A percentile compares a stretch with the other conserved stretches of the same genome.
Conservation (phyloP, 257 asterid genomes). For the Leonotis leonurus region DNA sequence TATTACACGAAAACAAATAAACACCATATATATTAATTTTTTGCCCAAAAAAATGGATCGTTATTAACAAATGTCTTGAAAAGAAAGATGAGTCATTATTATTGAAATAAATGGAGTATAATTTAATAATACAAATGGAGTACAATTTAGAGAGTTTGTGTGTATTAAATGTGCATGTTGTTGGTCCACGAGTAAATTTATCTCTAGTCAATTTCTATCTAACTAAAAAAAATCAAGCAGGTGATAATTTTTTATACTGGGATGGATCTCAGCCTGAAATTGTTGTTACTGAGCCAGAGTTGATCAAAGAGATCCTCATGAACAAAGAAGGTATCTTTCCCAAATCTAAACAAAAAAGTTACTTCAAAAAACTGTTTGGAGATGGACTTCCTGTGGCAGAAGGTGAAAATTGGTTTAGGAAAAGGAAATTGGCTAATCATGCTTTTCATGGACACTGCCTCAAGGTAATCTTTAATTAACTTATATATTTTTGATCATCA, state of each 20-base stretch:
- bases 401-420: slow-evolving; percentile 46
- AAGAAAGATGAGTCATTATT: too few species aligned
- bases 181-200: too few species aligned
- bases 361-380: slow-evolving; percentile 32
- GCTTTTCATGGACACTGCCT: slow-evolving; percentile 53
- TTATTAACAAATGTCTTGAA: too few species aligned
- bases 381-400: slow-evolving; percentile 37
- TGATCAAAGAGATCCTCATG: slow-evolving; percentile 41
- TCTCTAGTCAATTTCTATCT: too few species aligned
- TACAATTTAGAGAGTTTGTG: too few species aligned
- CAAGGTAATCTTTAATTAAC: slow-evolving; percentile 26
- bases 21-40: too few species aligned
- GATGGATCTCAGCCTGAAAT: slow-evolving; percentile 36
- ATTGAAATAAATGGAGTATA: too few species aligned
- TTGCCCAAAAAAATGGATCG: too few species aligned
- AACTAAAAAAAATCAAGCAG: slow-evolving; percentile 20
- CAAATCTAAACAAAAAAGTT: slow-evolving; percentile 7
- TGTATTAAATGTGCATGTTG: too few species aligned
- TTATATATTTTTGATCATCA: not conserved
- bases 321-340: slow-evolving; percentile 32
- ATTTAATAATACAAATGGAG: too few species aligned
- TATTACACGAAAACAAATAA: too few species aligned
- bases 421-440: slow-evolving; percentile 49
- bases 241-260: slow-evolving; percentile 41
- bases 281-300: slow-evolving; percentile 42